Evolutionary conservation across 2,329 filamentous ascomycete species (phyloP).

Genomic region (Delphinella strobiligena): DNA sequence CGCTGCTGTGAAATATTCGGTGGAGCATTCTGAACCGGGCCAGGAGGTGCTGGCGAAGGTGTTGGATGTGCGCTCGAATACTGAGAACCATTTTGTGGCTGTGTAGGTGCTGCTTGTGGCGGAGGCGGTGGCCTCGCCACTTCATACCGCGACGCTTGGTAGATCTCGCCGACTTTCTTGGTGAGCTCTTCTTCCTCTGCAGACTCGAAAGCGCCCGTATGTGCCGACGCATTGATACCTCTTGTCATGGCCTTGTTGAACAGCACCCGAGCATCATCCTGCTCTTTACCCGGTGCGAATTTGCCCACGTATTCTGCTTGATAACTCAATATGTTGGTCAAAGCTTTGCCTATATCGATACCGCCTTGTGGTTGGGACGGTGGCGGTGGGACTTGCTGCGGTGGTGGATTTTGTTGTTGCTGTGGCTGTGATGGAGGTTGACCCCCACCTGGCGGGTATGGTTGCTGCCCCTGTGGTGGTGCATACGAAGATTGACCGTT

Average conservation of each 20-base stretch:
- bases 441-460: too few relatives aligned
- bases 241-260: constrained; percentile 11
- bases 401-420: constrained; percentile 2
- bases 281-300: constrained; percentile 9
- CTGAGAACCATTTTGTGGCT: neutral
- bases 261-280: constrained; percentile 9
- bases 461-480: neutral
- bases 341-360: constrained; percentile 10
- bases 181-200: constrained; percentile 10
- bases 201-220: constrained; percentile 9
- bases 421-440: neutral
- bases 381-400: constrained; percentile 3
- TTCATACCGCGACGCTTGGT: constrained; percentile 6
- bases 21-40: neutral
- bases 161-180: constrained; percentile 10
- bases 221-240: constrained; percentile 9
- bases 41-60: constrained; percentile 2
- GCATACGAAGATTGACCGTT: constrained; percentile 3
- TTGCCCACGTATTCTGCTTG: constrained; percentile 9
- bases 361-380: constrained; percentile 9
- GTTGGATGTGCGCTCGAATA: neutral
- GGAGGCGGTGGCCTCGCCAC: constrained; percentile 3
- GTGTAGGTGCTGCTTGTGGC: neutral
- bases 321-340: constrained; percentile 12
- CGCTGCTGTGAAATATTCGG: neutral